A percentile compares a stretch with the other conserved stretches of the same genome.
phyloP scores from a whole-genome alignment of 2,329 filamentous ascomycete genomes.

The Microsporum canis region DNA sequence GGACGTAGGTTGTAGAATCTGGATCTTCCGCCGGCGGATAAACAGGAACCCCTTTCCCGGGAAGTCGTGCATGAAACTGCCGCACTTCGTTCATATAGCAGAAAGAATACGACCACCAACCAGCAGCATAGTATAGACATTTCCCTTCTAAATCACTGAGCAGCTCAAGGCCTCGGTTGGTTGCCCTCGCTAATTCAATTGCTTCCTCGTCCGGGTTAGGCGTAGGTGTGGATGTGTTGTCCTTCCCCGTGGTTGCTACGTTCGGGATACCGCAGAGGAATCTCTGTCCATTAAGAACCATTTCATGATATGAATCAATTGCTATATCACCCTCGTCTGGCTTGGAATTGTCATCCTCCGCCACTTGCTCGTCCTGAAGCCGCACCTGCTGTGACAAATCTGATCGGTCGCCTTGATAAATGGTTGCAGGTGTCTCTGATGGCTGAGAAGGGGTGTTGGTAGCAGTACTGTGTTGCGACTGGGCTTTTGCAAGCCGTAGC shows the following conservation, averaged over 20 bases:
- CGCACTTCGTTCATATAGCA: slow-evolving; percentile 80
- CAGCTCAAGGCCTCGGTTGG: slow-evolving; percentile 66
- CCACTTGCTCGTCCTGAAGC: slow-evolving; percentile 33
- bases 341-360: slow-evolving; percentile 14
- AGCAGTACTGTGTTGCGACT: slow-evolving; percentile 14
- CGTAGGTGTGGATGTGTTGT: slow-evolving; percentile 44
- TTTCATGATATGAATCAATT: slow-evolving; percentile 59
- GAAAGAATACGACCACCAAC: slow-evolving; percentile 95
- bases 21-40: slow-evolving; percentile 69
- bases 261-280: slow-evolving; percentile 80
- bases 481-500: slow-evolving; percentile 40
- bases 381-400: slow-evolving; percentile 15
- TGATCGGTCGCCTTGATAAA: slow-evolving; percentile 9
- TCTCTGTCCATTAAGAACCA: slow-evolving; percentile 56
- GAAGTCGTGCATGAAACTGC: slow-evolving; percentile 77
- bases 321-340: slow-evolving; percentile 46
- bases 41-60: slow-evolving; percentile 52
- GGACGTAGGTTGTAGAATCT: slow-evolving; percentile 60
- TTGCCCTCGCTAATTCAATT: slow-evolving; percentile 66
- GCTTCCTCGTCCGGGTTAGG: slow-evolving; percentile 55
- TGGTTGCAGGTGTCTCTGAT: slow-evolving; percentile 2
- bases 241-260: slow-evolving; percentile 50
- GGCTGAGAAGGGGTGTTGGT: slow-evolving; percentile 12
- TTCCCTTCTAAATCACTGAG: slow-evolving; percentile 63
- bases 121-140: slow-evolving; percentile 73